phyloP scores from a whole-genome alignment of 1,139 yeast genomes.

The Entelexis sorbosivorans region DNA sequence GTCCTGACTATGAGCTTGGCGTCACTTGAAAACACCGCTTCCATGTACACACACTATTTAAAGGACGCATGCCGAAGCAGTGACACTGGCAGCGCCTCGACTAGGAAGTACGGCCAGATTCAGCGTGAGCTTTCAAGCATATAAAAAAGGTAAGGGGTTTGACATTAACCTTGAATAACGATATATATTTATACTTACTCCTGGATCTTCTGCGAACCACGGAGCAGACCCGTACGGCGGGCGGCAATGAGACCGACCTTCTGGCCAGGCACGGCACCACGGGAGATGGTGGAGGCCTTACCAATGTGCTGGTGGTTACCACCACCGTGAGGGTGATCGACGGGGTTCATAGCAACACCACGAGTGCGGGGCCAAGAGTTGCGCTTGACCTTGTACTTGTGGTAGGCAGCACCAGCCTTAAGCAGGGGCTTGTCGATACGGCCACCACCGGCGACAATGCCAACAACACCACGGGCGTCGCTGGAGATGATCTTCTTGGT shows the following conservation, averaged over 20 bases:
- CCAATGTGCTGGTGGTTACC: conserved; percentile 99
- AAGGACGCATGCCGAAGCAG: no score
- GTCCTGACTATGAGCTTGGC: no score
- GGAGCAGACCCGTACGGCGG: conserved; percentile 99
- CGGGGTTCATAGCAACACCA: conserved; percentile 99
- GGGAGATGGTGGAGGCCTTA: conserved; percentile 98
- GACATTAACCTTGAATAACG: conserved; percentile 9
- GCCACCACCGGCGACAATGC: conserved; percentile 99
- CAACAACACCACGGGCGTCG: conserved; percentile 97
- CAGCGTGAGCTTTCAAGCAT: no score
- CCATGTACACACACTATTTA: no score
- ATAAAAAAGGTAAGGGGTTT: background rate
- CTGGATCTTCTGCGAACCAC: conserved; percentile 99
- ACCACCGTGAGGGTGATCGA: conserved; percentile 99
- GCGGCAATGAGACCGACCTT: conserved; percentile 99
- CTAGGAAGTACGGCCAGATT: no score
- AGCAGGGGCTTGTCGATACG: conserved; percentile 98
- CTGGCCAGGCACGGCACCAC: conserved; percentile 99
- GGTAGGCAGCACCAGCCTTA: conserved; percentile 99
- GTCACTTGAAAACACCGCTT: no score
- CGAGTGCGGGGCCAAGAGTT: conserved; percentile 99
- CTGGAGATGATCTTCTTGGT: conserved; percentile 94
- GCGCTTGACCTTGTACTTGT: conserved; percentile 97
- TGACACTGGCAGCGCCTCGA: no score
- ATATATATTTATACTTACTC: conserved; percentile 37